Percentiles rank a stretch among this genome's conserved stretches.
Evolutionary conservation across 2,329 filamentous ascomycete species (phyloP).

Genomic region (Sporothrix phasma): DNA sequence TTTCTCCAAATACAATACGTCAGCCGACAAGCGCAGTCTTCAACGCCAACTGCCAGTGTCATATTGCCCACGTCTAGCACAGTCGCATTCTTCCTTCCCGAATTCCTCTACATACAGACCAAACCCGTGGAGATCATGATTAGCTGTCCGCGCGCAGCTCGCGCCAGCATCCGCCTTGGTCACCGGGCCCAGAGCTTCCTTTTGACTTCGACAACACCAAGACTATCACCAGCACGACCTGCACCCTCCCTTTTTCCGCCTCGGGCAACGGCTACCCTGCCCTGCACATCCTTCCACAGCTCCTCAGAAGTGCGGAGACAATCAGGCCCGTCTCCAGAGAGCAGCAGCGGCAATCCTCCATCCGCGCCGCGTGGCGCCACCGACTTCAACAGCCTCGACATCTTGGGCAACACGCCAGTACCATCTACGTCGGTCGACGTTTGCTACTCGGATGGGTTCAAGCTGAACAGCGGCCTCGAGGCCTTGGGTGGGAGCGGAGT

Average conservation of each 20-base stretch:
- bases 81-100: neutral
- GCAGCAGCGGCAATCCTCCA: slow-evolving; percentile 17
- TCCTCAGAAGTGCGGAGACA: neutral
- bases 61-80: neutral
- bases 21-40: neutral
- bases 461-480: slow-evolving; percentile 69
- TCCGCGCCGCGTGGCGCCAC: slow-evolving; percentile 31
- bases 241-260: neutral
- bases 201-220: neutral
- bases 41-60: neutral
- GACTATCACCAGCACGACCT: neutral
- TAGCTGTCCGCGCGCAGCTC: neutral
- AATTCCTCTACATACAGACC: neutral
- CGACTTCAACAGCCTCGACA: slow-evolving; percentile 67
- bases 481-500: slow-evolving; percentile 46
- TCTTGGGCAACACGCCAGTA: slow-evolving; percentile 62
- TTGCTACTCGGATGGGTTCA: slow-evolving; percentile 74
- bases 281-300: slow-evolving; percentile 3
- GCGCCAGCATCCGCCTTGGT: neutral
- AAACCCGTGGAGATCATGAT: neutral
- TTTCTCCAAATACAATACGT: neutral
- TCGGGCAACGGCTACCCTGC: neutral
- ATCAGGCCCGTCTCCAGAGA: neutral
- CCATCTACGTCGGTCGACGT: slow-evolving; percentile 79
- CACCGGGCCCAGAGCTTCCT: neutral